Conservation (phyloP, 2,329 filamentous ascomycete species). For the Tolypocladium pustulatum region DNA sequence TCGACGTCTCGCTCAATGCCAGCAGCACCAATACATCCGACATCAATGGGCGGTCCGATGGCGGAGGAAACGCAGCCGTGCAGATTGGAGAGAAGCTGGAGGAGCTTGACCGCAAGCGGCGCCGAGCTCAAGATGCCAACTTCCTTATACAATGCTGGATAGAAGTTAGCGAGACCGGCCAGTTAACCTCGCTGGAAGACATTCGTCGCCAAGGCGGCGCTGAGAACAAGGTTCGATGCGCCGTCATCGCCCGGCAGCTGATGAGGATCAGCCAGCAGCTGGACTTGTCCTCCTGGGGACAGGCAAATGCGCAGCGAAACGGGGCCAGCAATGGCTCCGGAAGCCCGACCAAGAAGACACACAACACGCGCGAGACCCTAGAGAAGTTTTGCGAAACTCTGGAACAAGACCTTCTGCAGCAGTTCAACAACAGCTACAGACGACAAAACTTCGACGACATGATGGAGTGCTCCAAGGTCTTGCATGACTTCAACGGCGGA, state of each 20-base stretch:
- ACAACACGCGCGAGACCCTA: constrained; percentile 76
- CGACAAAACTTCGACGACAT: constrained; percentile 95
- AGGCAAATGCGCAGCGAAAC: constrained; percentile 45
- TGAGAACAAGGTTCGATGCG: constrained; percentile 89
- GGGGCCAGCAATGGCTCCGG: constrained; percentile 35
- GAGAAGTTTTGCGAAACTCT: constrained; percentile 95
- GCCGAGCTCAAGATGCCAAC: constrained; percentile 82
- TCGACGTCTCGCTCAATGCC: constrained; percentile 74
- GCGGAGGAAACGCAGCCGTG: constrained; percentile 79
- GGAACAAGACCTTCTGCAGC: constrained; percentile 88
- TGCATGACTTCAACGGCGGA: constrained; percentile 93
- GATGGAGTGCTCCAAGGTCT: constrained; percentile 89
- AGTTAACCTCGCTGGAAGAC: constrained; percentile 79
- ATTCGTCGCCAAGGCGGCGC: constrained; percentile 74
- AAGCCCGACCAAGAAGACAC: constrained; percentile 30
- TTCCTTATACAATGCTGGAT: constrained; percentile 96
- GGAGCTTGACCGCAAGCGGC: constrained; percentile 85
- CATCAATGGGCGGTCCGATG: constrained; percentile 28
- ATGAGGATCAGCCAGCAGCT: constrained; percentile 89
- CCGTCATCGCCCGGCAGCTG: constrained; percentile 85
- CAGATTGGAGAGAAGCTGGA: constrained; percentile 91
- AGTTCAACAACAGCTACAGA: constrained; percentile 95
- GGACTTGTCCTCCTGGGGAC: constrained; percentile 64
- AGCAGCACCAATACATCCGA: constrained; percentile 27
- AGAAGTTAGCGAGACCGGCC: constrained; percentile 82